Evolutionary conservation across 108 stramenopile species (phyloP), one percentile per base, ranked within the genome.

Genomic region (Cyclotella kingstonii): DNA sequence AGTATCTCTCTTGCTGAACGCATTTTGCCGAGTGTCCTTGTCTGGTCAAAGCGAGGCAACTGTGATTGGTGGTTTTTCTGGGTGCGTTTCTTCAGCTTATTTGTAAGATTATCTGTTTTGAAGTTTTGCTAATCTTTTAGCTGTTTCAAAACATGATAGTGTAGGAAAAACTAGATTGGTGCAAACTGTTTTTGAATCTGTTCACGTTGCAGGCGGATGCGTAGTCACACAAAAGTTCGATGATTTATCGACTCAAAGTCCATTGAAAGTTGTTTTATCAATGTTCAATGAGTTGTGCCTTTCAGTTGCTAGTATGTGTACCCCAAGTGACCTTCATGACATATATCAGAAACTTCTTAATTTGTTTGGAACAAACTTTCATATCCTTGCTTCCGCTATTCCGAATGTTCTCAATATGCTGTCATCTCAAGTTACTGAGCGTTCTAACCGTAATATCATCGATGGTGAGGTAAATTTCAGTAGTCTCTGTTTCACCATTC

Each of bases 261-360:
- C 71, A 2, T 6, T 73, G 21, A 46, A 43, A 4, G 71, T 46
- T 21, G 49, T 73, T 15, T 26, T 73, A 10, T 31, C 39, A 6
- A 39, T 44, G 28, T 73, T 73, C 27, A 58, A 73, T 38, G 49
- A 73, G 10, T 42, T 73, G 18, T 73, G 63, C 39, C 11, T 40
- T 8, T 42, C 53, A 17, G 39, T 73, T 0, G 14, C 18, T 7
- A 31, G 45, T 10, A 51, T 47, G 43, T 40, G 27, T 17, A 23
- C 49, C 3, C 39, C 23, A 4, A 31, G 51, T 15, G 49, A 49
- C 5, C 34, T 64, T 26, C 33, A 18, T 40, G 63, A 36, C 17
- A 21, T 73, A 39, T 6, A 7, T 19, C 27, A 58, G 7, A 44
- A 45, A 26, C 28, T 73, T 33, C 25, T 40, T 23, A 15, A 56